Conservation (phyloP, 352 stramenopile species). For the Pythium oligandrum region DNA sequence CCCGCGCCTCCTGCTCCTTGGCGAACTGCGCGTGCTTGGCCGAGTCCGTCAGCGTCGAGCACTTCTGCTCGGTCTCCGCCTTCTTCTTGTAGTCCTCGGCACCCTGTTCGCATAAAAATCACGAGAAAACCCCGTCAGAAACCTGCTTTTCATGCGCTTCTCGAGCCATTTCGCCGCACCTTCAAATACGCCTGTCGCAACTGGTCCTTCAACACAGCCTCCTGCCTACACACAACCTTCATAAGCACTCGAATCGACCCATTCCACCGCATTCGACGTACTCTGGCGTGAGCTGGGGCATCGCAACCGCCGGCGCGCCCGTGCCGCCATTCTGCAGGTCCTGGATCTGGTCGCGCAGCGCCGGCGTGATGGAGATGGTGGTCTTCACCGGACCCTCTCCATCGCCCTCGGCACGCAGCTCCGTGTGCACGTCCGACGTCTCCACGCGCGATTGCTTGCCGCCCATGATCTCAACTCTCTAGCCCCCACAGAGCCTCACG, state of each 20-base stretch:
- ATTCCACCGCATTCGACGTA: conserved; percentile 15
- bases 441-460: conserved; percentile 76
- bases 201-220: conserved; percentile 66
- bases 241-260: not conserved
- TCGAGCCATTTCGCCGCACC: conserved; percentile 18
- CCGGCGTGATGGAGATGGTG: conserved; percentile 67
- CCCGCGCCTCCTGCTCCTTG: conserved; percentile 64
- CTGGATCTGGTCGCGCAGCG: conserved; percentile 68
- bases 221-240: conserved; percentile 26
- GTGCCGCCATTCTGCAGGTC: conserved; percentile 23
- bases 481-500: conserved; percentile 1
- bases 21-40: conserved; percentile 54
- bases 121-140: too few species aligned
- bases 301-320: conserved; percentile 13
- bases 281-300: conserved; percentile 33
- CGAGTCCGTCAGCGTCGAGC: conserved; percentile 13
- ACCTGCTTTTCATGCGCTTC: not conserved
- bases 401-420: conserved; percentile 41
- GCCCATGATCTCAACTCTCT: conserved; percentile 38
- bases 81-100: conserved; percentile 68
- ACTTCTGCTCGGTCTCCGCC: conserved; percentile 42
- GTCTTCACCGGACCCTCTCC: conserved; percentile 39
- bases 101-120: conserved; percentile 27
- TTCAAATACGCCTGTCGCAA: conserved; percentile 73
- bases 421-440: conserved; percentile 44